These are phyloP conservation scores for Narthecium ossifragum DNA, from an alignment of 106 monocot species.

Conservation along the genomic window DNA sequence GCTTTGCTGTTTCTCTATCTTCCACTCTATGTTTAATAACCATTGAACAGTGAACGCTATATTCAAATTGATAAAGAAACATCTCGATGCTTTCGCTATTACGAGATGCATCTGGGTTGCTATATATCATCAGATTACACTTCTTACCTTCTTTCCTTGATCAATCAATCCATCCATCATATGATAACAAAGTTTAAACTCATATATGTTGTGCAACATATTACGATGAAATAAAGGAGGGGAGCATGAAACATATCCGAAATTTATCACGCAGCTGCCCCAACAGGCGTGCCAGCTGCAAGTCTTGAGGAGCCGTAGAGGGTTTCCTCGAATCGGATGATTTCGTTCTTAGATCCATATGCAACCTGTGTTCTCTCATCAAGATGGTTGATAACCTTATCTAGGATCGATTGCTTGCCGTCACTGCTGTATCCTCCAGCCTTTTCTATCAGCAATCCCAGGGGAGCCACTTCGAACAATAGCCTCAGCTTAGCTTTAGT, in stretches of 20 bases:
- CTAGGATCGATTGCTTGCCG: slow-evolving; percentile 74
- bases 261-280: slow-evolving; percentile 42
- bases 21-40: too few species aligned
- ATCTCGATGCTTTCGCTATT: too few species aligned
- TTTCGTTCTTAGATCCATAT: slow-evolving; percentile 95
- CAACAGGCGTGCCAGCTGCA: slow-evolving; percentile 55
- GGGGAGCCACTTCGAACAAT: slow-evolving; percentile 86
- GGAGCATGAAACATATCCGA: background rate
- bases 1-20: too few species aligned
- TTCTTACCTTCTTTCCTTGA: too few species aligned
- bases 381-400: slow-evolving; percentile 71
- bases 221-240: background rate
- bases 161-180: too few species aligned
- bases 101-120: too few species aligned
- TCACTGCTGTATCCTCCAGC: slow-evolving; percentile 96
- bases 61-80: too few species aligned
- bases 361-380: slow-evolving; percentile 94
- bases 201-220: background rate
- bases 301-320: slow-evolving; percentile 85
- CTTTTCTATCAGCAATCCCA: slow-evolving; percentile 84
- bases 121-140: too few species aligned
- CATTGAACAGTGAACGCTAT: too few species aligned
- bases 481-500: slow-evolving; percentile 91
- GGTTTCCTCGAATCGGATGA: slow-evolving; percentile 94
- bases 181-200: too few species aligned